Base-by-base conservation (phyloP, 352 stramenopile species). In the Phytophthora ramorum region DNA sequence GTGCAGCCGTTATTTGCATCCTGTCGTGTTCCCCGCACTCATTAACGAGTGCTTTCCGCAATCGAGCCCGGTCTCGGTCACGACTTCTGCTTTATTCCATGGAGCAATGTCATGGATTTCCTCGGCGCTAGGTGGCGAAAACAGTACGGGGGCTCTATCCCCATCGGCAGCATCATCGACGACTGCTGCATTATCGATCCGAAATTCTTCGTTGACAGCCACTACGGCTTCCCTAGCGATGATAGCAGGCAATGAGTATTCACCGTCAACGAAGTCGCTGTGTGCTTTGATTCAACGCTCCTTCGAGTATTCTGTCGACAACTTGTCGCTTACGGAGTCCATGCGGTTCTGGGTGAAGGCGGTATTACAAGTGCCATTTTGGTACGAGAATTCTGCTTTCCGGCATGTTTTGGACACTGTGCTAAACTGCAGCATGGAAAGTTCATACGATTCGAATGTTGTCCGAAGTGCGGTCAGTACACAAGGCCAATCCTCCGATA, bases 301-400 rank as follows among this genome's bases (percentile, higher is more conserved):
- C 0, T 94, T 92, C 46, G 83, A 89, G 38, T 81, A 85, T 45
- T 81, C 80, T 2, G 66, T 81, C 4, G 67, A 83, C 10, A 70
- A 81, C 0, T 53, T 65, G 6, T 47, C 58, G 5, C 76, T 91
- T 0, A 49, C 35, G 13, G 66, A 87, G 9, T 66, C 79, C 17
- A 77, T 84, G 50, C 28, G 59, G 2, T 92, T 89, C 44, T 94
- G 86, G 86, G 68, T 81, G 54, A 84, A 81, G 51, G 59, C 81
- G 22, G 46, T 94, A 28, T 60, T 93, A 1, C 79, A 89, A 56
- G 83, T 93, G 13, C 87, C 87, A 4, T 90, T 88, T 43, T 95
- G 87, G 87, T 90, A 85, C 57, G 85, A 95, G 58, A 88, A 91
- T 53, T 71, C 78, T 20, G 81, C 73, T 0, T 82, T 95, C 34